These are phyloP conservation scores for Myochromella boudieri DNA, from an alignment of 768 basidiomycete species.

Conservation along the genomic window DNA sequence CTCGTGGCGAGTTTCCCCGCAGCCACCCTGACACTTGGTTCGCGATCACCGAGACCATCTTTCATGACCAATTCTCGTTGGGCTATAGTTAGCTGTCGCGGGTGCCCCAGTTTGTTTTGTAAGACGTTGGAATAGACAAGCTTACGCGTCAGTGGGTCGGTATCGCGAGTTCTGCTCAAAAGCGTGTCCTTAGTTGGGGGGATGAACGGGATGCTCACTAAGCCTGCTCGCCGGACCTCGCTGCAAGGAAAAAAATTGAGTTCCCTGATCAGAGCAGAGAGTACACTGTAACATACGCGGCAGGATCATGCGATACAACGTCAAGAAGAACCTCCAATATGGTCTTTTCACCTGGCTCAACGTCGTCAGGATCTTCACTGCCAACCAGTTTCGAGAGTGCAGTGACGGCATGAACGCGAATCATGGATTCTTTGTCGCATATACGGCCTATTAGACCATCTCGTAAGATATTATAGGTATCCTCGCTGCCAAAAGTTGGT, in stretches of 20 bases:
- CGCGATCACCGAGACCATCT: conserved; percentile 88
- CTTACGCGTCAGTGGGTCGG: conserved; percentile 77
- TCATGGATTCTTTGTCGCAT: conserved; percentile 78
- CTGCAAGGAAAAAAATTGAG: conserved; percentile 28
- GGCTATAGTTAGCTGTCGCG: conserved; percentile 68
- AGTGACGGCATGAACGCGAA: conserved; percentile 83
- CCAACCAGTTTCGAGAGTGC: conserved; percentile 81
- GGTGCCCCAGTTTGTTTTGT: conserved; percentile 54
- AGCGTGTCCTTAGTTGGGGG: conserved; percentile 62
- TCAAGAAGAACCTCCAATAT: conserved; percentile 70
- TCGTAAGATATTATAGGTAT: conserved; percentile 70
- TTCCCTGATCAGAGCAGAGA: background rate
- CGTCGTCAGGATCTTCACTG: conserved; percentile 58
- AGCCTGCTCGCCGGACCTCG: conserved; percentile 89
- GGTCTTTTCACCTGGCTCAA: conserved; percentile 47
- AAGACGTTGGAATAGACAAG: conserved; percentile 74
- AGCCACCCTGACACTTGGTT: conserved; percentile 78
- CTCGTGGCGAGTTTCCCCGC: conserved; percentile 73
- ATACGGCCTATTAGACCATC: conserved; percentile 73
- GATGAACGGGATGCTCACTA: conserved; percentile 72
- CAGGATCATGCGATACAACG: conserved; percentile 69
- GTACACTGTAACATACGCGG: conserved; percentile 45
- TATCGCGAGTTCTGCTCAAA: conserved; percentile 81
- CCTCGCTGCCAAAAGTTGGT: conserved; percentile 58
- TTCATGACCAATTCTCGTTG: conserved; percentile 87